Percentiles rank a stretch among this genome's conserved stretches.
phyloP scores from a whole-genome alignment of 2,329 filamentous ascomycete genomes.

The Anthostomella pinea region DNA sequence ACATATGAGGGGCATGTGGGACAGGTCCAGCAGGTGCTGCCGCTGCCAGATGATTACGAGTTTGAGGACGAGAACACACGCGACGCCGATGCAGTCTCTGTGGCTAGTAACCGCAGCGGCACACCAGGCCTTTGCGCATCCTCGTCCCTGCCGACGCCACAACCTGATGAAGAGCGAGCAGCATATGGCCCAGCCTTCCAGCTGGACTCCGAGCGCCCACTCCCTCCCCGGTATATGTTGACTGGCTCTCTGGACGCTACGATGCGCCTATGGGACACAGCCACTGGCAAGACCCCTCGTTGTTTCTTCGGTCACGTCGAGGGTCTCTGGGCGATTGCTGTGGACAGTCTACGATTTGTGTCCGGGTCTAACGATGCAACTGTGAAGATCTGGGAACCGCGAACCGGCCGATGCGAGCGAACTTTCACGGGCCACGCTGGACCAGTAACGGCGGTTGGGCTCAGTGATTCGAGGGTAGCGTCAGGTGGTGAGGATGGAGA shows the following conservation, averaged over 20 bases:
- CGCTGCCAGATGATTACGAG: slow-evolving; percentile 84
- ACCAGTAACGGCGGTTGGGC: slow-evolving; percentile 86
- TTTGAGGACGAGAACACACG: slow-evolving; percentile 66
- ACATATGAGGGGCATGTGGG: slow-evolving; percentile 87
- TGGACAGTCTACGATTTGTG: slow-evolving; percentile 83
- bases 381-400: slow-evolving; percentile 92
- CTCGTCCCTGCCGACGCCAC: slow-evolving; percentile 18
- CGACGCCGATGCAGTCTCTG: slow-evolving; percentile 53
- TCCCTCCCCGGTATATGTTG: slow-evolving; percentile 86
- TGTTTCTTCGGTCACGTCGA: slow-evolving; percentile 97
- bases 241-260: slow-evolving; percentile 90
- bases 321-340: slow-evolving; percentile 89
- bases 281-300: slow-evolving; percentile 75
- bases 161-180: slow-evolving; percentile 45
- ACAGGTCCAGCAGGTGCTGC: slow-evolving; percentile 87
- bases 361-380: slow-evolving; percentile 90
- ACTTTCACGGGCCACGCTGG: slow-evolving; percentile 90
- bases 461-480: slow-evolving; percentile 86
- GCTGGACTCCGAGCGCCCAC: slow-evolving; percentile 57
- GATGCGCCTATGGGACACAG: slow-evolving; percentile 88
- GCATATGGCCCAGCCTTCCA: slow-evolving; percentile 63
- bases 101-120: slow-evolving; percentile 45
- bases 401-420: slow-evolving; percentile 85
- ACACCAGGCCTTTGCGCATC: slow-evolving; percentile 33
- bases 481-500: slow-evolving; percentile 93